Conservation (phyloP, 2,329 filamentous ascomycete genomes). For the Trichoderma sp. region DNA sequence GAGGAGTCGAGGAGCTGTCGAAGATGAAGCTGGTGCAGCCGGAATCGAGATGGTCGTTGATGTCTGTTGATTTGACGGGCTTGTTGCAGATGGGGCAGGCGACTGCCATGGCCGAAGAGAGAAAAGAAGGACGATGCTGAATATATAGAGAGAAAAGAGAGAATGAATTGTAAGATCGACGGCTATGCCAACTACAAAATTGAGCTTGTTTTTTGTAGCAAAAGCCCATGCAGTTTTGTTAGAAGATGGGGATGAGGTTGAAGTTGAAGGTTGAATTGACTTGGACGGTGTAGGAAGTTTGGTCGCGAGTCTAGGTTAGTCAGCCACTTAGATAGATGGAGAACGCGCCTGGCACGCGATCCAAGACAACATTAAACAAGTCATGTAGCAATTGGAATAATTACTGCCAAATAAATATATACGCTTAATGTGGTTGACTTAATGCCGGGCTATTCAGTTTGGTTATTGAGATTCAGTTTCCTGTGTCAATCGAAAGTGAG, state of each 20-base stretch:
- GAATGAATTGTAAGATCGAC: not conserved
- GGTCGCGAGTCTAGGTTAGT: constrained; percentile 4
- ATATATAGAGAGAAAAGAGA: not conserved
- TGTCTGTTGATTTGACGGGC: constrained; percentile 66
- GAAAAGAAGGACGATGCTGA: not conserved
- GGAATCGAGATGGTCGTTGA: constrained; percentile 90
- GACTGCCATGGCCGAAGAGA: constrained; percentile 36
- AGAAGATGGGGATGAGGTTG: not conserved
- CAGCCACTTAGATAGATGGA: not conserved
- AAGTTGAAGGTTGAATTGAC: not conserved
- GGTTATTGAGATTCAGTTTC: not conserved
- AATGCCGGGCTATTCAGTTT: not conserved
- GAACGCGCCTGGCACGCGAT: constrained; percentile 4
- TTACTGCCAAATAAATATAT: not conserved
- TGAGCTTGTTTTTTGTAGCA: not conserved
- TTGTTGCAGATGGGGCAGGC: constrained; percentile 80
- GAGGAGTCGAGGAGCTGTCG: constrained; percentile 39
- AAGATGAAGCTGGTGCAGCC: constrained; percentile 68
- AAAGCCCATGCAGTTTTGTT: not conserved
- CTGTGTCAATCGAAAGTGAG: not conserved
- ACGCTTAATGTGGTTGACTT: not conserved
- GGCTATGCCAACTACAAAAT: not conserved
- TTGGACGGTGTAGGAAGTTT: not conserved
- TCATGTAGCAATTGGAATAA: not conserved
- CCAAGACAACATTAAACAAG: not conserved